These are phyloP conservation scores for Nannochloris sp. DNA, from an alignment of 139 green algal genomes.

Conservation along the genomic window DNA sequence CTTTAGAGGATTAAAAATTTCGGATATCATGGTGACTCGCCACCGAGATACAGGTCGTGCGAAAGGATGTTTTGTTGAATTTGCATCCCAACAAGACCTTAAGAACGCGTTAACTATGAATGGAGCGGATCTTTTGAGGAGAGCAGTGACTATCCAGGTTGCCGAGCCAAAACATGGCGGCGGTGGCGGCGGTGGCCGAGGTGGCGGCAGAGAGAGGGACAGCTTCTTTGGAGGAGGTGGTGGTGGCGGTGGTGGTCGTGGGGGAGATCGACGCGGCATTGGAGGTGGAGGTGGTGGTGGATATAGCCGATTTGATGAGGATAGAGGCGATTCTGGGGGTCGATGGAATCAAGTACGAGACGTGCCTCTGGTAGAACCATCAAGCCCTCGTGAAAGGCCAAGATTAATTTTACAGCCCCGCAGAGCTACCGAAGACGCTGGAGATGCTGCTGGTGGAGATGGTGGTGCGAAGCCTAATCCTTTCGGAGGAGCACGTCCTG, in stretches of 20 bases:
- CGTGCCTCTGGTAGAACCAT: neutral
- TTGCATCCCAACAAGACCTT: conserved; percentile 17
- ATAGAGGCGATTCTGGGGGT: neutral
- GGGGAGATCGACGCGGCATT: neutral
- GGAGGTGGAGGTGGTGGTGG: neutral
- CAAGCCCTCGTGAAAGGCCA: conserved; percentile 20
- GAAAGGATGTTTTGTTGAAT: conserved; percentile 48
- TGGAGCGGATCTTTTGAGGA: conserved; percentile 18
- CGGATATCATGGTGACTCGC: conserved; percentile 33
- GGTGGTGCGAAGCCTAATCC: conserved; percentile 24
- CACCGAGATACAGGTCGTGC: conserved; percentile 38
- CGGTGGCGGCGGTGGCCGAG: neutral
- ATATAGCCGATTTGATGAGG: neutral
- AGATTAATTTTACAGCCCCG: conserved; percentile 18
- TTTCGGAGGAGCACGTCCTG: conserved; percentile 41
- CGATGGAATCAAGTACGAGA: neutral
- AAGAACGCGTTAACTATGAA: conserved; percentile 7
- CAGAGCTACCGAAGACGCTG: neutral
- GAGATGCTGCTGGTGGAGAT: too few relatives aligned
- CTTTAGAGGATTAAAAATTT: conserved; percentile 21
- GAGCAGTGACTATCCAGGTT: conserved; percentile 31
- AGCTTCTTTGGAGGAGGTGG: neutral
- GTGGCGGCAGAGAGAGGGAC: neutral
- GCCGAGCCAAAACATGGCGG: conserved; percentile 25
- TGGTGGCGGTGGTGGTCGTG: neutral